Evolutionary conservation across 1,284 basidiomycete species (phyloP), one percentile per base, ranked within the genome.

Genomic region (Fomitopsis pinicola): DNA sequence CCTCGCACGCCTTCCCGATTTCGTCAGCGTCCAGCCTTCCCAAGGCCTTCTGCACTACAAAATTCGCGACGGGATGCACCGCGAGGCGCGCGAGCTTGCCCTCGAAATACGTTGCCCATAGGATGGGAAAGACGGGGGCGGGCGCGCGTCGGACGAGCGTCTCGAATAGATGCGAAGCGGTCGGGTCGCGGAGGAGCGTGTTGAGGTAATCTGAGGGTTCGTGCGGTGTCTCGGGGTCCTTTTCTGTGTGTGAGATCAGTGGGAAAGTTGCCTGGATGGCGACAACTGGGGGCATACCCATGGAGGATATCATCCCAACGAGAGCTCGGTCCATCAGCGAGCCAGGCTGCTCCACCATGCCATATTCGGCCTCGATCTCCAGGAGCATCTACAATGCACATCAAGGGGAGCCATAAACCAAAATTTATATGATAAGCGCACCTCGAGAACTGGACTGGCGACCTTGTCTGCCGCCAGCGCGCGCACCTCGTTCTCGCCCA

Each of bases 41-140:
- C 15, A 96, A 66, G 0, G 88, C 91, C 69, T 87, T 90, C 0
- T 94, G 90, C 6, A 95, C 81, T 17, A 97, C 94, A 69, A 94
- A 98, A 72, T 97, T 97, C 26, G 92, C 93, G 3, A 95, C 91
- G 1, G 95, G 94, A 74, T 98, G 95, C 12, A 81, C 77, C 5
- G 90, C 86, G 30, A 97, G 78, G 63, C 88, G 85, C 6, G 82
- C 75, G 45, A 96, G 76, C 66, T 89, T 92, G 26, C 85, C 82
- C 53, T 77, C 73, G 70, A 98, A 90, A 75, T 97, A 96, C 0
- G 82, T 81, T 5, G 75, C 70, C 94, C 95, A 97, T 5, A 97
- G 69, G 0, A 80, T 69, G 36, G 77, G 71, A 71, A 95, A 95
- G 3, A 87, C 80, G n/a, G 73, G 66, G 4, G 78, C 73, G 0